Base-by-base conservation (phyloP, 306 rosid species). In the Ochetophila trinervis region DNA sequence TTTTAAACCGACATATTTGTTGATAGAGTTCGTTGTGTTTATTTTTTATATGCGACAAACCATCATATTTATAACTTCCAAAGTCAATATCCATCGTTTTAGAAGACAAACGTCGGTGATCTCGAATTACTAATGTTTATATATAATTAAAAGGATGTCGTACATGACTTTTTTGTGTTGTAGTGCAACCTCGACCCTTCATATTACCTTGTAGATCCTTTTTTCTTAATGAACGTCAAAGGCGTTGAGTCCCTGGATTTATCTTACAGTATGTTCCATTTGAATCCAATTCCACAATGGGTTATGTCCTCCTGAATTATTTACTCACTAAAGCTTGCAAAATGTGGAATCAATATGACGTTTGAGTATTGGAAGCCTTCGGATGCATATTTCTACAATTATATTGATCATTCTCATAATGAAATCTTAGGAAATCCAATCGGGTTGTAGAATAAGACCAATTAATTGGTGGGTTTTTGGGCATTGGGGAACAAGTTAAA, bases 161-260 rank as follows among this genome's bases (percentile, higher is more conserved):
- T n/a, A n/a, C n/a, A n/a, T n/a, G n/a, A n/a, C n/a, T n/a, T n/a
- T n/a, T n/a, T n/a, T n/a, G n/a, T n/a, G n/a, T n/a, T n/a, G n/a
- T n/a, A n/a, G n/a, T n/a, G n/a, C n/a, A 91, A 88, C 71, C 88
- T 91, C 6, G 72, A 88, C n/a, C 95, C 88, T 54, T 80, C 98
- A 0, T 72, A 91, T 40, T n/a, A 78, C 1, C 85, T 88, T 0
- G 78, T 77, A n/a, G 96, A 91, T 63, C 98, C 98, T 12, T 91
- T 91, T 55, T 96, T 96, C 0, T 63, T 66, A 44, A 0, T 91
- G 90, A 81, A 80, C n/a, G 95, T 91, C 72, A 85, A 80, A 74
- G 96, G 98, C 5, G 88, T 91, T 3, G 96, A 91, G 63, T 91
- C 98, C 7, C 71, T 88, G 3, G 95, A 91, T 66, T 68, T 91